Base-by-base conservation (phyloP, 1,284 basidiomycete genomes). In the Irpex rosettiformis region DNA sequence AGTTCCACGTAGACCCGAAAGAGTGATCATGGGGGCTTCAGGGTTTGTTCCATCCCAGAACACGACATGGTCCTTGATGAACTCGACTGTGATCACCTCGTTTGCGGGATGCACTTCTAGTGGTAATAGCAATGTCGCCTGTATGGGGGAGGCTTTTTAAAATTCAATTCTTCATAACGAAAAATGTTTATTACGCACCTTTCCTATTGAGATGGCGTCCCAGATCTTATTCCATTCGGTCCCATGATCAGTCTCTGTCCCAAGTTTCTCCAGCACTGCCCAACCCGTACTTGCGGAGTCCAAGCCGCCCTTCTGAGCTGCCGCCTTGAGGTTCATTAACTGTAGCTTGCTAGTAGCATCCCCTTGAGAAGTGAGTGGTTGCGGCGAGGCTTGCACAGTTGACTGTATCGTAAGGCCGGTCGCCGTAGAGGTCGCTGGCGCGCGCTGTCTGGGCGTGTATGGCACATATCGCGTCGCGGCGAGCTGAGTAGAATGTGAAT, bases 81-180 rank as follows among this genome's bases (percentile, higher is more conserved):
- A 86, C 18, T 90, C 91, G 1, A 85, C 76, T 0, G 86, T 91
- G 62, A 94, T 82, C 61, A 73, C 73, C 16, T 83, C 80, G 29
- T 78, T 75, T 22, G 73, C 66, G 8, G 73, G 72, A 61, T 79
- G 67, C 52, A 73, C 77, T 55, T 91, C 86, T 1, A 84, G 70
- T 0, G 94, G 94, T 1, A 96, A 77, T 21, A 96, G 73, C 22
- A 96, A 68, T 0, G 89, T 88, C 1, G 90, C 91, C 91, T 94
- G 65, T n/a, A n/a, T n/a, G n/a, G n/a, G n/a, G n/a, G n/a, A n/a
- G n/a, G n/a, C n/a, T n/a, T n/a, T n/a, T n/a, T n/a, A n/a, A n/a
- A n/a, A n/a, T n/a, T n/a, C n/a, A n/a, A n/a, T n/a, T n/a, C n/a
- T n/a, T n/a, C n/a, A 42, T 47, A 53, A 13, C 42, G 13, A 52